Evolutionary conservation across 495 filamentous ascomycete genomes (phyloP).

Genomic region (Cladorrhinum samala): DNA sequence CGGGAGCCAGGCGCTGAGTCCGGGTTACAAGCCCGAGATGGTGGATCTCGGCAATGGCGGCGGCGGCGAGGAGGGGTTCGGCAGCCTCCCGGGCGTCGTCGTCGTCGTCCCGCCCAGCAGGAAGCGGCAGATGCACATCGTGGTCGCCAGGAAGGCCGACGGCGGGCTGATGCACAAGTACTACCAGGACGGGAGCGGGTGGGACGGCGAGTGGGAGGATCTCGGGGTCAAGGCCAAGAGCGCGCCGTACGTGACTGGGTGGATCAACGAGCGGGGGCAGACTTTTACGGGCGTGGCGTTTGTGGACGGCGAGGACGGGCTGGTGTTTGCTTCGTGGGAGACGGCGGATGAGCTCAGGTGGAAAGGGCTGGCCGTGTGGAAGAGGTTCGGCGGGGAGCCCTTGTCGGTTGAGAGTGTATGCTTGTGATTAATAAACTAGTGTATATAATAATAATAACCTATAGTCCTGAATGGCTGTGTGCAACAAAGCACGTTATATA

Average conservation of each 20-base stretch:
- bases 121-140: neutral
- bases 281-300: neutral
- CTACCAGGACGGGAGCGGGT: neutral
- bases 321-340: neutral
- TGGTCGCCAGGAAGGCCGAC: neutral
- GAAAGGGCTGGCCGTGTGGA: neutral
- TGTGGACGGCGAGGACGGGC: neutral
- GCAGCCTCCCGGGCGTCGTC: neutral
- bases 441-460: too few relatives aligned
- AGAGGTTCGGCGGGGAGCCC: neutral
- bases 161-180: neutral
- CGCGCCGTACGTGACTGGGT: neutral
- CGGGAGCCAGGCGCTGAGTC: neutral
- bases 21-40: neutral
- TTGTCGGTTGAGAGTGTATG: neutral
- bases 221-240: neutral
- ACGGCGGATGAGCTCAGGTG: neutral
- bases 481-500: too few relatives aligned
- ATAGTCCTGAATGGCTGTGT: too few relatives aligned
- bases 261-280: neutral
- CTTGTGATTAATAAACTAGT: neutral
- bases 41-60: too few relatives aligned
- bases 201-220: neutral
- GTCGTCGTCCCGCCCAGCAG: neutral
- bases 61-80: neutral